Percentiles rank a stretch among this genome's conserved stretches.
Evolutionary conservation across 1,284 basidiomycete species (phyloP).

Genomic region (Chondrostereum purpureum): DNA sequence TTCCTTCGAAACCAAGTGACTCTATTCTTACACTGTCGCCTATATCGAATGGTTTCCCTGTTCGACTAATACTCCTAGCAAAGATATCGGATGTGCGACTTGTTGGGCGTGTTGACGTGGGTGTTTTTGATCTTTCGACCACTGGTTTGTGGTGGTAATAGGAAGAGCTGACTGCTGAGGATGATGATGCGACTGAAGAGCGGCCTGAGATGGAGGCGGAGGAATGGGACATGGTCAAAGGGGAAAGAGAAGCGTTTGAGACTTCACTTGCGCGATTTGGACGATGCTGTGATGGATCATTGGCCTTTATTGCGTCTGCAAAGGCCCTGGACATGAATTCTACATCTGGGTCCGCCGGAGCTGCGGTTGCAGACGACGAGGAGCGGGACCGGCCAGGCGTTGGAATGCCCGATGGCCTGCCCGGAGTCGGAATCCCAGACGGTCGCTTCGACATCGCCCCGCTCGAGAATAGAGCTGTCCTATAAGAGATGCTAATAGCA

Average conservation of each 20-base stretch:
- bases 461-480: background rate
- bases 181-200: slow-evolving; percentile 43
- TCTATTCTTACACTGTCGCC: slow-evolving; percentile 83
- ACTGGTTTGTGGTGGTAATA: slow-evolving; percentile 8
- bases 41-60: slow-evolving; percentile 48
- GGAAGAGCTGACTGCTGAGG: slow-evolving; percentile 19
- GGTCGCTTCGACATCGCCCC: slow-evolving; percentile 31
- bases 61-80: slow-evolving; percentile 37
- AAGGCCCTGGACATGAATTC: slow-evolving; percentile 63
- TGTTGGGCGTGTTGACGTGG: slow-evolving; percentile 40
- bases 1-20: slow-evolving; percentile 80
- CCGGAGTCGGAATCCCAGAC: slow-evolving; percentile 56
- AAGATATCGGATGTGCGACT: slow-evolving; percentile 60
- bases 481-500: too few relatives aligned
- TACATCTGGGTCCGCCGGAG: slow-evolving; percentile 33
- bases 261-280: slow-evolving; percentile 29
- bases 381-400: slow-evolving; percentile 67
- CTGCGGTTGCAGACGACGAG: slow-evolving; percentile 39
- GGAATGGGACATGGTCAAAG: slow-evolving; percentile 16
- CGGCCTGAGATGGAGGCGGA: slow-evolving; percentile 22
- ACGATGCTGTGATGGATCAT: slow-evolving; percentile 70
- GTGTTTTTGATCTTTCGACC: slow-evolving; percentile 44
- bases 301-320: slow-evolving; percentile 68
- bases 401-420: slow-evolving; percentile 48
- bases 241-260: slow-evolving; percentile 45